Evolutionary conservation across 148 eudicot species (phyloP).

Genomic region (Rhododendron vialii): DNA sequence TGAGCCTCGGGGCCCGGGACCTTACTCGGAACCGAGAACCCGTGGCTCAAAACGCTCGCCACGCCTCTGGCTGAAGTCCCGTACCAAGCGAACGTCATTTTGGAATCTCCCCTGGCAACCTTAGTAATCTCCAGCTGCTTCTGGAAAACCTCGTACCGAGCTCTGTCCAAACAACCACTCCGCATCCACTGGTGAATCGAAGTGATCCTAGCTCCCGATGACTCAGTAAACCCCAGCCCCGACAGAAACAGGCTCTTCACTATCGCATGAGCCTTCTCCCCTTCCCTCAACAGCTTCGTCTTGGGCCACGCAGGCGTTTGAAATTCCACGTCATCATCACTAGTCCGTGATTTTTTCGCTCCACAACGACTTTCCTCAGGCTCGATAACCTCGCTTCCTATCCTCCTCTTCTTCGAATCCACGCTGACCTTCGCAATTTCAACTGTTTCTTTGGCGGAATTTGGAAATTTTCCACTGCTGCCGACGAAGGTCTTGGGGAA

Average conservation of each 20-base stretch:
- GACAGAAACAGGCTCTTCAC: slow-evolving; percentile 31
- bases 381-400: slow-evolving; percentile 3
- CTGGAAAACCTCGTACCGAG: slow-evolving; percentile 34
- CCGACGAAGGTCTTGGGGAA: slow-evolving; percentile 48
- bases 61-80: slow-evolving; percentile 41
- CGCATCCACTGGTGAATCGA: slow-evolving; percentile 37
- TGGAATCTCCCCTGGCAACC: slow-evolving; percentile 40
- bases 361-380: slow-evolving; percentile 14
- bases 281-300: slow-evolving; percentile 28
- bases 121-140: slow-evolving; percentile 37
- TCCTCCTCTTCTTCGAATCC: slow-evolving; percentile 15
- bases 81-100: slow-evolving; percentile 47
- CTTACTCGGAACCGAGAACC: slow-evolving; percentile 32
- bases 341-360: slow-evolving; percentile 17
- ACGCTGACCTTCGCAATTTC: neutral
- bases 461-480: slow-evolving; percentile 12
- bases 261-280: slow-evolving; percentile 20
- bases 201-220: slow-evolving; percentile 35
- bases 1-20: slow-evolving; percentile 25
- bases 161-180: slow-evolving; percentile 28
- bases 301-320: slow-evolving; percentile 36
- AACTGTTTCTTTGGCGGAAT: neutral
- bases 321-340: slow-evolving; percentile 1
- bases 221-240: slow-evolving; percentile 22
- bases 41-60: slow-evolving; percentile 32